These are phyloP conservation scores for Elsinoe perseae DNA, from an alignment of 2,329 filamentous ascomycete genomes.

Conservation along the genomic window DNA sequence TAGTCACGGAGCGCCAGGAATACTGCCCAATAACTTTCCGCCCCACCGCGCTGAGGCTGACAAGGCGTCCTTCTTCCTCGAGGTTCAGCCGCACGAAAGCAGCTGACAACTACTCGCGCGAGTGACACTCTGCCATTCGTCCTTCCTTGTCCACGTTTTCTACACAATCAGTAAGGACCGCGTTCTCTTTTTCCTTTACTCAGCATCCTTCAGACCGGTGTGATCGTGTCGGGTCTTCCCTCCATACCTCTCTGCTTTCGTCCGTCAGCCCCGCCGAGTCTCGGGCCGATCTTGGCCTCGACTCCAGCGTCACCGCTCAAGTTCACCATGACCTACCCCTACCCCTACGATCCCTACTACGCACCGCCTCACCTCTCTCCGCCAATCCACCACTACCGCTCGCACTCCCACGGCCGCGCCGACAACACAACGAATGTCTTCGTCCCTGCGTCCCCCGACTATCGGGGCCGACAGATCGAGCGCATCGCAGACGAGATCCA, in stretches of 20 bases:
- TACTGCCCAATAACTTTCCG: not conserved
- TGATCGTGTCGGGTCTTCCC: not conserved
- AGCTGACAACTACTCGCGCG: not conserved
- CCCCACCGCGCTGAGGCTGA: not conserved
- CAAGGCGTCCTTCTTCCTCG: not conserved
- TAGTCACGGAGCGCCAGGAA: not conserved
- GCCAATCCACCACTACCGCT: not conserved
- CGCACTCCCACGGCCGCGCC: not conserved
- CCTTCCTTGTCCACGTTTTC: slow-evolving; percentile 6
- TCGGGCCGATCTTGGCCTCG: not conserved
- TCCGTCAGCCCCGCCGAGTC: slow-evolving; percentile 1
- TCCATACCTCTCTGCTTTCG: not conserved
- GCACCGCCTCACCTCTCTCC: slow-evolving; percentile 12
- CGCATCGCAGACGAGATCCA: slow-evolving; percentile 13
- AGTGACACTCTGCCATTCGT: slow-evolving; percentile 2
- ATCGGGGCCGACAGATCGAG: slow-evolving; percentile 10
- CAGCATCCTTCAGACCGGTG: not conserved
- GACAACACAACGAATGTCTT: slow-evolving; percentile 11
- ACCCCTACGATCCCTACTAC: slow-evolving; percentile 5
- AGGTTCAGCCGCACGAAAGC: not conserved
- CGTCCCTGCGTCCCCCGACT: not conserved
- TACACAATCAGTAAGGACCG: not conserved
- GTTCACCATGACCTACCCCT: not conserved
- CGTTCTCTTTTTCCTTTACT: not conserved
- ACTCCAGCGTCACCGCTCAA: slow-evolving; percentile 4